Evolutionary conservation across 177 flowering plant genomes (phyloP).

Genomic region (Tripterygium wilfordii): DNA sequence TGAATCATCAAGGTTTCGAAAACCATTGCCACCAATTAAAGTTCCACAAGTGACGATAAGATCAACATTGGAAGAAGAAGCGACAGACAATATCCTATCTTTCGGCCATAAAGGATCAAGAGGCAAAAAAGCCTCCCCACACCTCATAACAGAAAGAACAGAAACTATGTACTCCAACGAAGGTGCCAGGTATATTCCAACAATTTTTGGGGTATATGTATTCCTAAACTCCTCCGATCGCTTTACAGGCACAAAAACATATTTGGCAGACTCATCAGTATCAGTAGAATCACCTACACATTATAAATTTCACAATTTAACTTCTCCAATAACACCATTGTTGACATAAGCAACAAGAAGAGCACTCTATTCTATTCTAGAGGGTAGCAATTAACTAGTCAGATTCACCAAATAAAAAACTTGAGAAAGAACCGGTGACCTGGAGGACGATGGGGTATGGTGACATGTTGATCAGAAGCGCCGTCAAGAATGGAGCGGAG

Average conservation of each 20-base stretch:
- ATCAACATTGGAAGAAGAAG: slow-evolving; percentile 45
- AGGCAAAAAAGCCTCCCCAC: slow-evolving; percentile 87
- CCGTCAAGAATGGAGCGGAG: slow-evolving; percentile 57
- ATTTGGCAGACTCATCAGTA: background rate
- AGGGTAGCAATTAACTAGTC: too few species aligned
- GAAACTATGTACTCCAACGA: slow-evolving; percentile 82
- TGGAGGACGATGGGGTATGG: slow-evolving; percentile 30
- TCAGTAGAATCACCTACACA: too few species aligned
- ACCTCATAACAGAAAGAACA: slow-evolving; percentile 71
- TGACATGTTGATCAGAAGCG: slow-evolving; percentile 37
- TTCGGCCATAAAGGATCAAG: slow-evolving; percentile 87
- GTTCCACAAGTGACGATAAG: slow-evolving; percentile 41
- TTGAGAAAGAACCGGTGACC: slow-evolving; percentile 1
- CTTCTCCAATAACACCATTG: too few species aligned
- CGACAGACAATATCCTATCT: slow-evolving; percentile 52
- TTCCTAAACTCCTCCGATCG: slow-evolving; percentile 7
- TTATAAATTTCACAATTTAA: too few species aligned
- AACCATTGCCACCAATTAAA: slow-evolving; percentile 16
- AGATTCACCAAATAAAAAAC: too few species aligned
- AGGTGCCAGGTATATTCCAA: slow-evolving; percentile 73
- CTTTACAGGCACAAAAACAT: background rate
- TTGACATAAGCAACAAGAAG: too few species aligned
- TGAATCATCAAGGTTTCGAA: slow-evolving; percentile 19
- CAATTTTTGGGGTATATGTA: slow-evolving; percentile 28
- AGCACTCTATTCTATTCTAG: too few species aligned